These are phyloP conservation scores for Elsinoe australis DNA, from an alignment of 2,329 filamentous ascomycete species.

Conservation along the genomic window DNA sequence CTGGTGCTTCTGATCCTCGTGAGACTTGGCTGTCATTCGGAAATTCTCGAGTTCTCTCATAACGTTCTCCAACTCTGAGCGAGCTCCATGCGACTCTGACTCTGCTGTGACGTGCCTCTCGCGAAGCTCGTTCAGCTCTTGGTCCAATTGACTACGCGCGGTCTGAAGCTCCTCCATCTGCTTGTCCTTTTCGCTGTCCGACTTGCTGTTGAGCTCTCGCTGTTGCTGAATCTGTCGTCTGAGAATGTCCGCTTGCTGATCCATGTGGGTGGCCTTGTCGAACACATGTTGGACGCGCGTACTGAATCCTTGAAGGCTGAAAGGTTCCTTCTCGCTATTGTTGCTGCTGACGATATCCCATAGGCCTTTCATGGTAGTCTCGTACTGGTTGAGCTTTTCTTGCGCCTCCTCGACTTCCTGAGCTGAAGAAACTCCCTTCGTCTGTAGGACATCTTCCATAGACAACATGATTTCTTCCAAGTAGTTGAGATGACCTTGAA, in stretches of 20 bases:
- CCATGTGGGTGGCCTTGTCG: constrained; percentile 64
- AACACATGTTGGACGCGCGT: constrained; percentile 73
- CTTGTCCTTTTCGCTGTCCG: constrained; percentile 52
- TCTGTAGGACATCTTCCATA: constrained; percentile 27
- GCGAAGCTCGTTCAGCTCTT: constrained; percentile 28
- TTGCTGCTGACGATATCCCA: constrained; percentile 44
- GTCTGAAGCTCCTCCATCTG: constrained; percentile 25
- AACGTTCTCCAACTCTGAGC: constrained; percentile 32
- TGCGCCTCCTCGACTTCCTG: constrained; percentile 23
- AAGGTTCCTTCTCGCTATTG: constrained; percentile 40
- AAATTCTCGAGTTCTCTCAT: constrained; percentile 29
- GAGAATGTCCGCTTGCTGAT: constrained; percentile 82
- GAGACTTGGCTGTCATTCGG: constrained; percentile 36
- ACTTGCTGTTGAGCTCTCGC: constrained; percentile 82
- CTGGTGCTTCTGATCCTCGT: constrained; percentile 27
- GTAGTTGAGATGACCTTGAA: constrained; percentile 62
- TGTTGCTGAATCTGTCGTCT: constrained; percentile 93
- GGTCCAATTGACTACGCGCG: constrained; percentile 23
- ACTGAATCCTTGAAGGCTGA: constrained; percentile 68
- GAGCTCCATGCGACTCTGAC: constrained; percentile 26
- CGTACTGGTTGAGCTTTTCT: constrained; percentile 49
- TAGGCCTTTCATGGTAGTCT: constrained; percentile 43
- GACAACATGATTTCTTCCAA: constrained; percentile 52
- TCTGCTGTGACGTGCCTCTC: constrained; percentile 26
- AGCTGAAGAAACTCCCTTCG: constrained; percentile 18